A percentile compares a stretch with the other conserved stretches of the same genome.
Evolutionary conservation across 495 filamentous ascomycete species (phyloP).

Genomic region (Aspergillus biplanus): DNA sequence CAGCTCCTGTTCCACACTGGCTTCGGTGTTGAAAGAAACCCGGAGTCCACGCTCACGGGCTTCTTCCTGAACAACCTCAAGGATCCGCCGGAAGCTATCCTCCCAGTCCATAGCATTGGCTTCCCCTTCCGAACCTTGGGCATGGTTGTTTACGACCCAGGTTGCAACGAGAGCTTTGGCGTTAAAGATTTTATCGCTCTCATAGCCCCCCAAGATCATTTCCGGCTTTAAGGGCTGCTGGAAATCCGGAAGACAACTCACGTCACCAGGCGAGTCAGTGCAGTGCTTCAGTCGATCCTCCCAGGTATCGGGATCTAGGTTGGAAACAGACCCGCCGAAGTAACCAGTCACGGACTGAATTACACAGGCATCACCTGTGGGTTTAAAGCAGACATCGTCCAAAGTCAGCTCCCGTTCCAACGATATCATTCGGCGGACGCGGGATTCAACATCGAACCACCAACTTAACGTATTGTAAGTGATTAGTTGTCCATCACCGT

Average conservation of each 20-base stretch:
- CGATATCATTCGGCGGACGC: conserved; percentile 71
- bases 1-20: conserved; percentile 86
- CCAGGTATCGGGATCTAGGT: conserved; percentile 70
- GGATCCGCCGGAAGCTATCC: conserved; percentile 66
- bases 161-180: conserved; percentile 82
- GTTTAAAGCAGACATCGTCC: conserved; percentile 91
- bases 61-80: conserved; percentile 77
- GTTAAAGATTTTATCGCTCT: conserved; percentile 68
- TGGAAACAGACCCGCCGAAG: conserved; percentile 68
- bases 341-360: conserved; percentile 89
- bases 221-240: conserved; percentile 81
- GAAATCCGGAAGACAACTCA: conserved; percentile 79
- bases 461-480: conserved; percentile 85
- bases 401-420: conserved; percentile 63
- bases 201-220: conserved; percentile 83
- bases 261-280: conserved; percentile 70
- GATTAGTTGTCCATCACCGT: conserved; percentile 74
- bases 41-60: conserved; percentile 77
- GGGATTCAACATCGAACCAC: conserved; percentile 92
- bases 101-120: conserved; percentile 88
- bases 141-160: conserved; percentile 94
- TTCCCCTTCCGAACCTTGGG: conserved; percentile 69
- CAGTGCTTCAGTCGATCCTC: conserved; percentile 68
- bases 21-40: conserved; percentile 91
- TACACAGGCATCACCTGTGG: conserved; percentile 86